Percentiles rank a stretch among this genome's conserved stretches.
Conservation (phyloP, 805 yeast genomes). For the Aciculoconidium aculeatum region DNA sequence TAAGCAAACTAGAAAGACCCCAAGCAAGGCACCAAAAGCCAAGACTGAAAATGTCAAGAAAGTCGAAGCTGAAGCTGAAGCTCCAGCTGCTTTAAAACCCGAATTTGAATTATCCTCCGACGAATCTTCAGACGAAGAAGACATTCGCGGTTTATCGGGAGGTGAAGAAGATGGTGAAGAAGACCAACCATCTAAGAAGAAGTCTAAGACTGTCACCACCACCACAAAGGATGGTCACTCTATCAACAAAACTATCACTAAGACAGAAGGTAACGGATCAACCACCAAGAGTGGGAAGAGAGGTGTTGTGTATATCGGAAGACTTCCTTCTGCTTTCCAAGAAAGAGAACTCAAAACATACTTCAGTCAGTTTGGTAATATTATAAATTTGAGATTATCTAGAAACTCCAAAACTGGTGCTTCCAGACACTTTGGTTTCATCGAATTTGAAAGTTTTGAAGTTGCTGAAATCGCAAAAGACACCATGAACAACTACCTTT, state of each 20-base stretch:
- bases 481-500: slow-evolving; percentile 89
- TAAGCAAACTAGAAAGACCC: slow-evolving; percentile 7
- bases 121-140: slow-evolving; percentile 19
- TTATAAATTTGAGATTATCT: slow-evolving; percentile 71
- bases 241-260: slow-evolving; percentile 13
- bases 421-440: slow-evolving; percentile 85
- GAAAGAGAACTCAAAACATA: slow-evolving; percentile 75
- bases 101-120: slow-evolving; percentile 18
- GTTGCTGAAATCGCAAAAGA: slow-evolving; percentile 90
- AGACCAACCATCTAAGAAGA: slow-evolving; percentile 19
- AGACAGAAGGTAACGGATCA: slow-evolving; percentile 8
- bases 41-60: slow-evolving; percentile 18
- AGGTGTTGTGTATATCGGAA: slow-evolving; percentile 82
- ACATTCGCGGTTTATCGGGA: slow-evolving; percentile 17
- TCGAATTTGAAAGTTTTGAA: slow-evolving; percentile 69
- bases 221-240: slow-evolving; percentile 14
- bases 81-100: slow-evolving; percentile 13
- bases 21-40: slow-evolving; percentile 11
- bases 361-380: slow-evolving; percentile 86
- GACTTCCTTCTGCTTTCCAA: slow-evolving; percentile 89
- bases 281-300: slow-evolving; percentile 27
- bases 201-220: slow-evolving; percentile 5
- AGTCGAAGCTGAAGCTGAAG: slow-evolving; percentile 11
- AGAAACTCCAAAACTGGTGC: slow-evolving; percentile 88
- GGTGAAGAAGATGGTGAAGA: slow-evolving; percentile 22